Evolutionary conservation across 805 yeast genomes (phyloP), one percentile per base, ranked within the genome.

Genomic region (Blastobotrys americana): DNA sequence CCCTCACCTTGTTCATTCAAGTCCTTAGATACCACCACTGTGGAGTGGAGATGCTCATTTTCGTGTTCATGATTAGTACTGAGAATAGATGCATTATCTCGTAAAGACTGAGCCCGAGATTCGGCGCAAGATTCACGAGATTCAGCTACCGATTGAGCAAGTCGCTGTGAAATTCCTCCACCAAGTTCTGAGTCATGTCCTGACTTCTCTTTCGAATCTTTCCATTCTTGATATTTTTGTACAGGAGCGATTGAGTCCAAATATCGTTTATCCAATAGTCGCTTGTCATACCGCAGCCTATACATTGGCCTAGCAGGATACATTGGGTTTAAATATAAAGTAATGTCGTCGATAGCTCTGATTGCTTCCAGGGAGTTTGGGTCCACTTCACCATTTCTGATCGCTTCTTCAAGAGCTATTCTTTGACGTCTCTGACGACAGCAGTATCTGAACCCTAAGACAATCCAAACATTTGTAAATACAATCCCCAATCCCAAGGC

Each of bases 401-500:
- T 44, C 19, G n/a, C 16, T 3, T 36, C 49, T 38, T 23, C 51
- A 27, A 39, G 45, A 44, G 45, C 46, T 21, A 42, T 43, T 17
- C 41, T 54, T 21, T 58, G 54, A n/a, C 54, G 54, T 5, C 59
- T 50, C 13, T 56, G 57, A 2, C 62, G 46, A 37, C 53, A 48
- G 42, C 64, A 63, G 43, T 57, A 63, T 31, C 57, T 50, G 10
- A 64, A 44, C 16, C 66, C 66, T 27, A 63, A 45, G 38, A 63
- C 47, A 43, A 63, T 49, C 68, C 68, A 64, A 18, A 64, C 51
- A 39, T 60, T 57, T 19, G 59, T 55, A 43, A 64, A 64, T 4
- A 64, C 58, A 3, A 64, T 51, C 3, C 68, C 68, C 27, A 64
- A 51, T 2, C 65, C 68, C 5, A 64, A 55, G 15, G 67, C 67